These are phyloP conservation scores for Clonostachys rosea DNA, from an alignment of 2,329 filamentous ascomycete genomes.

Conservation along the genomic window DNA sequence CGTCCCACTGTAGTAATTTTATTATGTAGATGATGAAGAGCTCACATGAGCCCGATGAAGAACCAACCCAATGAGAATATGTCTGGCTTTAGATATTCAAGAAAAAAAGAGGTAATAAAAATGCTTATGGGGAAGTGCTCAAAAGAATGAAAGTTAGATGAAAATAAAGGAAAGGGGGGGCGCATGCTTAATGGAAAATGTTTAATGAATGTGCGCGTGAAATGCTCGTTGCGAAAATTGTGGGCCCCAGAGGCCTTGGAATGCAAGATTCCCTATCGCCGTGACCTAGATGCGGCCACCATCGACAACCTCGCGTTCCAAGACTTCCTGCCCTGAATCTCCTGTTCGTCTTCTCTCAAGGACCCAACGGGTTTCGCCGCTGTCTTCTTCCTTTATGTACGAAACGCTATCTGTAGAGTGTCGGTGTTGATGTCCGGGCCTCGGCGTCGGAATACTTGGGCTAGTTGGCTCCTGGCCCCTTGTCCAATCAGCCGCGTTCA, in stretches of 20 bases:
- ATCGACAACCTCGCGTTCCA: conserved; percentile 60
- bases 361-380: conserved; percentile 60
- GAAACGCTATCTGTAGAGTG: conserved; percentile 65
- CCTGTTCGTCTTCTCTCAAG: conserved; percentile 63
- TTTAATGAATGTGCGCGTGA: too few relatives aligned
- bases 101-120: too few relatives aligned
- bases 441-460: conserved; percentile 1
- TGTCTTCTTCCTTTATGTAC: conserved; percentile 61
- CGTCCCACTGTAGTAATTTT: too few relatives aligned
- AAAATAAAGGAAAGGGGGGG: background rate
- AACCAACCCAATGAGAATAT: too few relatives aligned
- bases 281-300: conserved; percentile 37
- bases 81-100: too few relatives aligned
- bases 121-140: too few relatives aligned
- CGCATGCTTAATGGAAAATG: too few relatives aligned
- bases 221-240: too few relatives aligned
- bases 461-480: conserved; percentile 1
- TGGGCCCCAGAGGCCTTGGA: too few relatives aligned
- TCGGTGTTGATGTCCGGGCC: conserved; percentile 42
- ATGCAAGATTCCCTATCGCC: background rate
- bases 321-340: conserved; percentile 59
- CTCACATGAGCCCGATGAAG: too few relatives aligned
- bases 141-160: too few relatives aligned
- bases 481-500: background rate
- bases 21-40: too few relatives aligned